Base-by-base conservation (phyloP, 306 rosid genomes). In the Casuarina cunninghamiana region DNA sequence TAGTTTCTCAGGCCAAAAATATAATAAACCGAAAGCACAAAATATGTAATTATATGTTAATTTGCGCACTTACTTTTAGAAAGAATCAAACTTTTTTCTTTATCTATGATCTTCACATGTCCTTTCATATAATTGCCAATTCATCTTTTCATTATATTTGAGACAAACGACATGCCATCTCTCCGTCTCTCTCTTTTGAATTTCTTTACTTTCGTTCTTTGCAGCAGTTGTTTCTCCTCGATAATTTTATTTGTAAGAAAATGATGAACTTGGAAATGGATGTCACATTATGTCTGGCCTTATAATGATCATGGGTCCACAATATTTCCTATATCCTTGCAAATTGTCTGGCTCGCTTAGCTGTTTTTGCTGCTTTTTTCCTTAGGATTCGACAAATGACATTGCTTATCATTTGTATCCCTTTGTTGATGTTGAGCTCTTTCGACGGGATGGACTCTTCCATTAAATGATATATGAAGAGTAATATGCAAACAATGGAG, bases 131-230 rank as follows among this genome's bases (percentile, higher is more conserved):
- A 6, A 19, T 10, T 17, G 32, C 62, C 53, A 44, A 15, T 4
- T 8, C 46, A 50, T 51, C 53, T 74, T 74, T 83, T 75, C 61
- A 71, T 70, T 10, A 12, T 74, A 61, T 48, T 71, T 63, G 70
- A 61, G 66, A 75, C 51, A 73, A 53, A 48, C 16, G 2, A 39
- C 72, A 55, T 37, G 6, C 58, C 61, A 61, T 60, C 41, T 60
- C n/a, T 57, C 10, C 49, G 53, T 32, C 50, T 4, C 41, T 46
- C 46, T 58, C 68, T 50, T 42, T 11, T 32, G 17, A 19, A 49
- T 32, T 13, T 16, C 1, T 41, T 65, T 41, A 66, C 50, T 66
- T 26, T 66, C 26, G 41, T 43, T 66, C 49, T 6, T 16, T 66
- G 71, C 10, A 66, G 42, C 15, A 58, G 42, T 66, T 66, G 15